A percentile compares a stretch with the other conserved stretches of the same genome.
Evolutionary conservation across 345 rosid species (phyloP).

Genomic region (Melastoma malabathricum): DNA sequence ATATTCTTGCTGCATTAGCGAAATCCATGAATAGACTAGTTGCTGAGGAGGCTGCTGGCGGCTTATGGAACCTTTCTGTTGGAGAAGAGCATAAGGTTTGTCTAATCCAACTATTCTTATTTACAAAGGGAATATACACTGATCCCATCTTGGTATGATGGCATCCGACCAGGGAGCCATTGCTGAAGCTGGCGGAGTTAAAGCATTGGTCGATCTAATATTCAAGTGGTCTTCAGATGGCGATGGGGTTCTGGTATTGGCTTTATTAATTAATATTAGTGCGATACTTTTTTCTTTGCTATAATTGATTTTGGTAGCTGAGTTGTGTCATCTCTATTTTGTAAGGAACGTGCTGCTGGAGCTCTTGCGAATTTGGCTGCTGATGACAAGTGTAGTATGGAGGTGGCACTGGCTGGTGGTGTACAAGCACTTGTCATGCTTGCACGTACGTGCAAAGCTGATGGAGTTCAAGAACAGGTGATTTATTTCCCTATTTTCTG

Average conservation of each 20-base stretch:
- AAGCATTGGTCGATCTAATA: slow-evolving; percentile 67
- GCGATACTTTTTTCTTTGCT: slow-evolving; percentile 1
- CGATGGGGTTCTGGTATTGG: slow-evolving; percentile 65
- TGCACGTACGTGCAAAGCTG: slow-evolving; percentile 69
- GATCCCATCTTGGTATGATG: neutral
- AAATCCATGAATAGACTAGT: slow-evolving; percentile 71
- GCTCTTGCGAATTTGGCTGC: slow-evolving; percentile 86
- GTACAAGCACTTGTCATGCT: slow-evolving; percentile 69
- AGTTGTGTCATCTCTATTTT: slow-evolving; percentile 2
- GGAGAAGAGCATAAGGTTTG: slow-evolving; percentile 85
- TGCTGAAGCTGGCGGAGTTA: slow-evolving; percentile 69
- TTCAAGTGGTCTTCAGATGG: slow-evolving; percentile 65
- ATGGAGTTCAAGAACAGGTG: slow-evolving; percentile 85
- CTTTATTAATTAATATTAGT: neutral
- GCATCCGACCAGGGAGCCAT: slow-evolving; percentile 42
- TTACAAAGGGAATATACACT: neutral
- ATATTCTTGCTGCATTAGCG: slow-evolving; percentile 52
- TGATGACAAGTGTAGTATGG: slow-evolving; percentile 74
- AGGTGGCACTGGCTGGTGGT: slow-evolving; percentile 64
- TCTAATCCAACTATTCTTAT: neutral
- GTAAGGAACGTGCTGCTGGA: slow-evolving; percentile 80
- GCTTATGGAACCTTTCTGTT: slow-evolving; percentile 80
- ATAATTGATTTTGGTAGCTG: neutral
- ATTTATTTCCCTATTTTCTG: neutral
- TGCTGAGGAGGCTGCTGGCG: slow-evolving; percentile 89